Evolutionary conservation across 352 stramenopile genomes (phyloP).

Genomic region (Phytophthora boehmeriae): DNA sequence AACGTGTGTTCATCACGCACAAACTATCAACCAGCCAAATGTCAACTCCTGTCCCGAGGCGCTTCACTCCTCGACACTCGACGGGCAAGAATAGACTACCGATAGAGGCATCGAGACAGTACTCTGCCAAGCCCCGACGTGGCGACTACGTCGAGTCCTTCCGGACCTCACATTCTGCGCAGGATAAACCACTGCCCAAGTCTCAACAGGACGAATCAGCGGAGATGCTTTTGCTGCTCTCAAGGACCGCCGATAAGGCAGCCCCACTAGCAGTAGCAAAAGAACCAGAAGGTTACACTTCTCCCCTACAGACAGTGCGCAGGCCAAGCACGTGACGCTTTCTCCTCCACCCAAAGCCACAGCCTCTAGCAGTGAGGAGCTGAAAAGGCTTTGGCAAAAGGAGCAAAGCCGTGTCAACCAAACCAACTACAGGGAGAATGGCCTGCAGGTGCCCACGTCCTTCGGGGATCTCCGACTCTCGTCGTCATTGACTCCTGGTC

Average conservation of each 20-base stretch:
- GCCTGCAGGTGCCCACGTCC: too few species aligned
- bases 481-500: too few species aligned
- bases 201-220: neutral
- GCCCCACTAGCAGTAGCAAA: neutral
- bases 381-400: neutral
- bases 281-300: neutral
- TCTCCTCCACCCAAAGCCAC: neutral
- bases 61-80: too few species aligned
- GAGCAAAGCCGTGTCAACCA: constrained; percentile 1
- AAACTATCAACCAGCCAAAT: too few species aligned
- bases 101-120: too few species aligned
- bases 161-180: too few species aligned
- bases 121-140: too few species aligned
- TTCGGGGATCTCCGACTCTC: neutral
- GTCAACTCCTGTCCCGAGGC: too few species aligned
- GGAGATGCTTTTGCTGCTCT: neutral
- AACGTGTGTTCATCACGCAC: too few species aligned
- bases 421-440: neutral
- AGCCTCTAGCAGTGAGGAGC: neutral
- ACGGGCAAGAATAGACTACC: too few species aligned
- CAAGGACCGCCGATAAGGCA: neutral
- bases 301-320: neutral
- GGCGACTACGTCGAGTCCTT: too few species aligned
- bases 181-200: too few species aligned
- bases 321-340: neutral